These are phyloP conservation scores for Botrytis cinerea DNA, from an alignment of 2,329 filamentous ascomycete genomes.

Conservation along the genomic window DNA sequence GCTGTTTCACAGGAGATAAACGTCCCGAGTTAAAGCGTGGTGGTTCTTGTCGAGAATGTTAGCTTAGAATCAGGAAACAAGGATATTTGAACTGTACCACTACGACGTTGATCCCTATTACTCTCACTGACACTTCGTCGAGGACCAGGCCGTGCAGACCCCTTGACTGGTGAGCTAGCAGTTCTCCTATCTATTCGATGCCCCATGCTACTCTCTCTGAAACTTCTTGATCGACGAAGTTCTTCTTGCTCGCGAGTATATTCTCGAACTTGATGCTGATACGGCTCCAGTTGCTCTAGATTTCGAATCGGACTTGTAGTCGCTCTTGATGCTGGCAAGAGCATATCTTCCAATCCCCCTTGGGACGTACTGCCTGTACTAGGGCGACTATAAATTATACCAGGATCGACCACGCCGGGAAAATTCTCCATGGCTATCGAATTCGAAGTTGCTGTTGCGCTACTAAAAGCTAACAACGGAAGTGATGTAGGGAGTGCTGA, in stretches of 20 bases:
- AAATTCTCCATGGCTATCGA: conserved; percentile 53
- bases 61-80: conserved; percentile 17
- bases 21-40: conserved; percentile 34
- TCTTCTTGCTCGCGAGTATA: conserved; percentile 40
- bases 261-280: conserved; percentile 41
- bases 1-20: conserved; percentile 54
- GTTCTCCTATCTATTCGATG: conserved; percentile 35
- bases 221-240: conserved; percentile 35
- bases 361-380: conserved; percentile 30
- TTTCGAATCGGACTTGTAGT: conserved; percentile 36
- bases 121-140: conserved; percentile 40
- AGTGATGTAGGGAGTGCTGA: conserved; percentile 46
- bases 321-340: conserved; percentile 36
- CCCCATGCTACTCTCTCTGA: conserved; percentile 32
- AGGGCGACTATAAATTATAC: conserved; percentile 56
- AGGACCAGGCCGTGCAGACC: conserved; percentile 35
- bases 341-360: conserved; percentile 33
- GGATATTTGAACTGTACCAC: conserved; percentile 30
- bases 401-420: conserved; percentile 58
- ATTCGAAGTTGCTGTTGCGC: conserved; percentile 48
- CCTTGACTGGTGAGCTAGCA: conserved; percentile 40
- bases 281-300: conserved; percentile 35
- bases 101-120: conserved; percentile 32
- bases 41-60: conserved; percentile 31
- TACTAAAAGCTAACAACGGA: conserved; percentile 45